phyloP scores from a whole-genome alignment of 805 yeast species.

The Candida golubevii region DNA sequence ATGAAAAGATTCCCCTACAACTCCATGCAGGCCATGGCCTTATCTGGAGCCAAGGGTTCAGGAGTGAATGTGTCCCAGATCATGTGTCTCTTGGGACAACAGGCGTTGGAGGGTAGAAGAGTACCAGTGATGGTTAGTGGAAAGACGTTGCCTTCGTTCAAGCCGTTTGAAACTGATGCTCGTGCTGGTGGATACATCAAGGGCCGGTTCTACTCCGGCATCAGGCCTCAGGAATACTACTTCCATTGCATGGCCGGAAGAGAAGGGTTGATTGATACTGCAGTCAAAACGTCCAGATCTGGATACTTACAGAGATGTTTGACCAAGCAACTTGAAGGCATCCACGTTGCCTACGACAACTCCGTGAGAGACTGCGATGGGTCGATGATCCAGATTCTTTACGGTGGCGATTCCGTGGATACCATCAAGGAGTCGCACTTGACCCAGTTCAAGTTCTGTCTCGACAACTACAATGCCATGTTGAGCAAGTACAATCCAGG shows the following conservation, averaged over 20 bases:
- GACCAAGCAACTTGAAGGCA: conserved; percentile 97
- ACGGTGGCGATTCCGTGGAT: conserved; percentile 97
- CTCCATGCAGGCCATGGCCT: conserved; percentile 98
- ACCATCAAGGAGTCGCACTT: conserved; percentile 92
- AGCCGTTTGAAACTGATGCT: conserved; percentile 94
- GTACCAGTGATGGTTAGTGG: conserved; percentile 99
- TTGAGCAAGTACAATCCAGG: conserved; percentile 84
- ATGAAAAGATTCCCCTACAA: conserved; percentile 93
- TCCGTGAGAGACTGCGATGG: conserved; percentile 96
- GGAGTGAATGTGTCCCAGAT: conserved; percentile 97
- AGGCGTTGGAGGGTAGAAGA: conserved; percentile 98
- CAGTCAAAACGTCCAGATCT: conserved; percentile 96
- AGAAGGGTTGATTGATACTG: conserved; percentile 99
- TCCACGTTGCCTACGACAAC: conserved; percentile 89
- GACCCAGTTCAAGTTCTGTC: conserved; percentile 90
- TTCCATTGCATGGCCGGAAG: conserved; percentile 99
- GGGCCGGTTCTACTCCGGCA: conserved; percentile 96
- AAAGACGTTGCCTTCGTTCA: conserved; percentile 93
- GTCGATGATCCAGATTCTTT: conserved; percentile 84
- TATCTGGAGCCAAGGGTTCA: conserved; percentile 99
- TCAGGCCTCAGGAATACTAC: conserved; percentile 96
- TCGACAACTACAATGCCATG: conserved; percentile 83
- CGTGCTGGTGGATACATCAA: conserved; percentile 98
- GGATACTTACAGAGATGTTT: conserved; percentile 98
- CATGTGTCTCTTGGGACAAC: conserved; percentile 98